Conservation (phyloP, 2,329 filamentous ascomycete species). For the Aspergillus nomiae region DNA sequence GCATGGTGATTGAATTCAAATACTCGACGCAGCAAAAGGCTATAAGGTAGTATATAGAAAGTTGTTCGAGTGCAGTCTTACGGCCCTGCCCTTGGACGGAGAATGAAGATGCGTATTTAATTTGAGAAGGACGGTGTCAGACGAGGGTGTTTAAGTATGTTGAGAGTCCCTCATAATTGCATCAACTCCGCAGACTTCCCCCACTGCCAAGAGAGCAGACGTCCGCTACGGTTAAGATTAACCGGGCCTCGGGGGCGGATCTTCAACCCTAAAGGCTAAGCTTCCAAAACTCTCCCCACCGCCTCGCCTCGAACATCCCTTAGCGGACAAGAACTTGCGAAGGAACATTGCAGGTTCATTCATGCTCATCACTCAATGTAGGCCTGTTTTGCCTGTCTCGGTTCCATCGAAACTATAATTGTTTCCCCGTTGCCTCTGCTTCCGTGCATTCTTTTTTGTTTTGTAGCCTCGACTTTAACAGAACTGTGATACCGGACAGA, state of each 20-base stretch:
- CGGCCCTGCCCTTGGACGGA: neutral
- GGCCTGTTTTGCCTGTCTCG: neutral
- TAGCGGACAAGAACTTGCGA: neutral
- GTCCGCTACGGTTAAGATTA: conserved; percentile 29
- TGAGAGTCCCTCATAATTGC: neutral
- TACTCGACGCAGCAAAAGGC: neutral
- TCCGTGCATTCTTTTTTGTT: neutral
- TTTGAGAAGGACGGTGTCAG: neutral
- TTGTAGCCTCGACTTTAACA: neutral
- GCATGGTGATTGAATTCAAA: conserved; percentile 13
- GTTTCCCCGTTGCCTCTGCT: neutral
- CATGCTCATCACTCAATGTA: neutral
- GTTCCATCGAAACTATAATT: neutral
- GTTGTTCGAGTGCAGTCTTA: neutral
- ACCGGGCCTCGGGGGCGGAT: conserved; percentile 13
- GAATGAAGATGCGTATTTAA: neutral
- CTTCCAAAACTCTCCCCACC: neutral
- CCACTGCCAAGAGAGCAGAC: neutral
- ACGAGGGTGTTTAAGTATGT: neutral
- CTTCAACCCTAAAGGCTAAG: conserved; percentile 2
- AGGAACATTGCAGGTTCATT: neutral
- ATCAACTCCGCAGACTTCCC: neutral
- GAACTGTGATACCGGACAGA: neutral
- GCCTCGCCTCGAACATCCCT: conserved; percentile 1
- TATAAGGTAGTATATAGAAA: neutral